phyloP scores from a whole-genome alignment of 1,139 yeast genomes.

The Geotrichum europaeum region DNA sequence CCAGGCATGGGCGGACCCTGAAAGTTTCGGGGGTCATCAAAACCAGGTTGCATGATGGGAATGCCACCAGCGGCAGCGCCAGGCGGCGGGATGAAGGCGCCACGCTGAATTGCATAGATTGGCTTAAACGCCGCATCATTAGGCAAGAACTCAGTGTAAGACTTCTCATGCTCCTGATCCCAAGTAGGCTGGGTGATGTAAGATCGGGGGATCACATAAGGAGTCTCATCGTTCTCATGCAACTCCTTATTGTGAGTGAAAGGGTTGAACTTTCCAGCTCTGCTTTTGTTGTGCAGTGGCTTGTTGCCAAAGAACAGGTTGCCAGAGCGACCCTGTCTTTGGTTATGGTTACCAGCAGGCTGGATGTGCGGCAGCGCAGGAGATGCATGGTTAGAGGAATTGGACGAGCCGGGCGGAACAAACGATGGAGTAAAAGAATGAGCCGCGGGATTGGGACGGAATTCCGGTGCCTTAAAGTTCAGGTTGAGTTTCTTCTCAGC shows the following conservation, averaged over 20 bases:
- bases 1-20: conserved; percentile 26
- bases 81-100: conserved; percentile 20
- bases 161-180: conserved; percentile 35
- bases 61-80: conserved; percentile 19
- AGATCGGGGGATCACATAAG: conserved; percentile 52
- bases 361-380: conserved; percentile 17
- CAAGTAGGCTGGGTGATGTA: conserved; percentile 78
- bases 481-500: conserved; percentile 35
- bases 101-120: conserved; percentile 19
- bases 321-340: conserved; percentile 9
- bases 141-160: conserved; percentile 24
- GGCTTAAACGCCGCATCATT: conserved; percentile 7
- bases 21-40: conserved; percentile 25
- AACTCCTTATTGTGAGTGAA: conserved; percentile 40
- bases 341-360: conserved; percentile 8
- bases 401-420: conserved; percentile 23
- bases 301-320: conserved; percentile 44
- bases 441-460: conserved; percentile 67
- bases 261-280: conserved; percentile 50
- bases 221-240: conserved; percentile 33
- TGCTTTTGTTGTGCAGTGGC: conserved; percentile 43
- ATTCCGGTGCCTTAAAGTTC: conserved; percentile 54
- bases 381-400: conserved; percentile 15
- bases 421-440: conserved; percentile 61
- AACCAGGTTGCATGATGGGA: conserved; percentile 25